phyloP scores from a whole-genome alignment of 2,329 filamentous ascomycete species.

The Claviceps monticola region DNA sequence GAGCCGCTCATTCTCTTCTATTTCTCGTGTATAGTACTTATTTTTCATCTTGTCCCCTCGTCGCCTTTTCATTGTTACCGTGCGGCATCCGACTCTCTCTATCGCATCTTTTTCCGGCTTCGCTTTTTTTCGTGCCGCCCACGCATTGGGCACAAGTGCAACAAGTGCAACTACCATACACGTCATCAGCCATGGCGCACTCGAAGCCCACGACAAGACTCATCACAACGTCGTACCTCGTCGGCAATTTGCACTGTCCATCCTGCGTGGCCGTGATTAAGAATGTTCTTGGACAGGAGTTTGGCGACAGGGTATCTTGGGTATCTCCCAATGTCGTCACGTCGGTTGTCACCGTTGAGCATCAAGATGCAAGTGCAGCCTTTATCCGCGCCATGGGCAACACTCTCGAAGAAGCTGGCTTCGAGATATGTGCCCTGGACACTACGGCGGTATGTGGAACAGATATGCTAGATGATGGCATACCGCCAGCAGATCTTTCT shows the following conservation, averaged over 20 bases:
- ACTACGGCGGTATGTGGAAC: constrained; percentile 15
- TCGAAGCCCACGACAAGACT: constrained; percentile 30
- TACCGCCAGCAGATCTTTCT: constrained; percentile 5
- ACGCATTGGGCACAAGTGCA: not conserved
- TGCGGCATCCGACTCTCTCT: not conserved
- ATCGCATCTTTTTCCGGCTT: not conserved
- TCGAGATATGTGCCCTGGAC: constrained; percentile 40
- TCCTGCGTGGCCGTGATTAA: constrained; percentile 58
- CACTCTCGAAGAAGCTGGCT: constrained; percentile 42
- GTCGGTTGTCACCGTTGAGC: constrained; percentile 50
- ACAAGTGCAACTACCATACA: constrained; percentile 3
- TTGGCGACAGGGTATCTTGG: constrained; percentile 33
- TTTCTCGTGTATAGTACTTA: too few species aligned
- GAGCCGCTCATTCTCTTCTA: too few species aligned
- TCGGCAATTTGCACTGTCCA: constrained; percentile 66
- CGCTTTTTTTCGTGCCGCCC: not conserved
- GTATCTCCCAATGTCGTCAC: constrained; percentile 59
- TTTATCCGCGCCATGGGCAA: constrained; percentile 28
- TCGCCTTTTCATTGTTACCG: too few species aligned
- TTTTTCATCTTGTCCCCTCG: too few species aligned
- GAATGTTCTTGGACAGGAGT: constrained; percentile 36
- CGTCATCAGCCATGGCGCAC: constrained; percentile 13
- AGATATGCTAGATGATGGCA: constrained; percentile 14
- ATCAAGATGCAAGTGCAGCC: constrained; percentile 28
- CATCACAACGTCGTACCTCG: constrained; percentile 46